phyloP scores from a whole-genome alignment of 768 basidiomycete genomes.

The Erythrobasidium yunnanense region DNA sequence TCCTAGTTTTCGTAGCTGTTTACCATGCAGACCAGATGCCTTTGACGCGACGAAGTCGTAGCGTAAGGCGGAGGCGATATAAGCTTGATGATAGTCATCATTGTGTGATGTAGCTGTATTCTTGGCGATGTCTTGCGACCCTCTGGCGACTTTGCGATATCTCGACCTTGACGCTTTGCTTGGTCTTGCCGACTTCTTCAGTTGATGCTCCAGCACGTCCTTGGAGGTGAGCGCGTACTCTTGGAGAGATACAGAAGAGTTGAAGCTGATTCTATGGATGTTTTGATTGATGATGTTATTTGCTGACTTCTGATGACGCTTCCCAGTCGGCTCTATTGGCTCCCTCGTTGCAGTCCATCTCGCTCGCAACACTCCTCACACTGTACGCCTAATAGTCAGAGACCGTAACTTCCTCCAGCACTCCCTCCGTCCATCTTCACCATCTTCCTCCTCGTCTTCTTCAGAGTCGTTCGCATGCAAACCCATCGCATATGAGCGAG shows the following conservation, averaged over 20 bases:
- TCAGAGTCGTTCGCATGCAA: neutral
- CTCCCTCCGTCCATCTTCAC: neutral
- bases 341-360: conserved; percentile 21
- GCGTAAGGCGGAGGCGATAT: too few species aligned
- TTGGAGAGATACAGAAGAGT: too few species aligned
- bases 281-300: neutral
- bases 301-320: neutral
- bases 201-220: conserved; percentile 11
- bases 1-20: too few species aligned
- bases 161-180: too few species aligned
- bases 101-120: too few species aligned
- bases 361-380: neutral
- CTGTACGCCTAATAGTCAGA: conserved; percentile 1
- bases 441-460: neutral
- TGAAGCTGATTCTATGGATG: neutral
- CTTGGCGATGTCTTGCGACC: too few species aligned
- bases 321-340: conserved; percentile 23
- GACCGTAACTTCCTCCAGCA: neutral
- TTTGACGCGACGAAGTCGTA: too few species aligned
- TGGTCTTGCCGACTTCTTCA: too few species aligned
- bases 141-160: too few species aligned
- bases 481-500: conserved; percentile 21
- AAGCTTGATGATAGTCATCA: too few species aligned
- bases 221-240: neutral
- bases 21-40: too few species aligned